Base-by-base conservation (phyloP, 2,329 filamentous ascomycete species). In the Dactylellina leptospora region DNA sequence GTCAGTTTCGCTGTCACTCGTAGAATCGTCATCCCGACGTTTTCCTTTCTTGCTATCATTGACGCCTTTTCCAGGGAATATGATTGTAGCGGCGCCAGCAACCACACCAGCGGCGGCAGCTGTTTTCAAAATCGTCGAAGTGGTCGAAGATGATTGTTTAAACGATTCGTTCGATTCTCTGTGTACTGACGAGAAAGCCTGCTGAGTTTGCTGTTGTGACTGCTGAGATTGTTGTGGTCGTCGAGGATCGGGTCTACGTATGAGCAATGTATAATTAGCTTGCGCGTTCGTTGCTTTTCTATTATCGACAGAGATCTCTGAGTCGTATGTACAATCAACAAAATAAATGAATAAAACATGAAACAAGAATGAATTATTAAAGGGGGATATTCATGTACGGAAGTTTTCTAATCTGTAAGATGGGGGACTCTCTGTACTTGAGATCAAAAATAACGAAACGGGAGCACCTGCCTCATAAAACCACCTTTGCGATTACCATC, bases 241-340 rank as follows among this genome's bases (percentile, higher is more conserved):
- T 45, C 51, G 51, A 23, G 59, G 53, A 38, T 64, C 60, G 44
- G 51, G 59, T 72, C 68, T 72, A 72, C 68, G 68, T 33, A 72
- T 40, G 30, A 47, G 50, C 36, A 44, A 42, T 45, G 40, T 59
- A 51, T 47, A 64, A 72, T 72, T 63, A 63, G 68, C 60, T 64
- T 44, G 20, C 20, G 38, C 40, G 23, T 47, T 59, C 45, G 38
- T 59, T 68, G 27, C 25, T 6, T 16, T 59, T 48, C 30, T 25
- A 53, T 62, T 51, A 36, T 56, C 30, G 22, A 18, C 53, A 61
- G 8, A n/a, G n/a, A n/a, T n/a, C n/a, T n/a, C n/a, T n/a, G 53
- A 56, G 47, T 28, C 28, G 28, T 60, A 55, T 55, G 33, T 55
- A 55, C 51, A 55, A 20, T 42, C 22, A 55, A 55, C 36, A 27